Percentiles rank a stretch among this genome's conserved stretches.
phyloP scores from a whole-genome alignment of 495 filamentous ascomycete species.

The Physcia stellaris region DNA sequence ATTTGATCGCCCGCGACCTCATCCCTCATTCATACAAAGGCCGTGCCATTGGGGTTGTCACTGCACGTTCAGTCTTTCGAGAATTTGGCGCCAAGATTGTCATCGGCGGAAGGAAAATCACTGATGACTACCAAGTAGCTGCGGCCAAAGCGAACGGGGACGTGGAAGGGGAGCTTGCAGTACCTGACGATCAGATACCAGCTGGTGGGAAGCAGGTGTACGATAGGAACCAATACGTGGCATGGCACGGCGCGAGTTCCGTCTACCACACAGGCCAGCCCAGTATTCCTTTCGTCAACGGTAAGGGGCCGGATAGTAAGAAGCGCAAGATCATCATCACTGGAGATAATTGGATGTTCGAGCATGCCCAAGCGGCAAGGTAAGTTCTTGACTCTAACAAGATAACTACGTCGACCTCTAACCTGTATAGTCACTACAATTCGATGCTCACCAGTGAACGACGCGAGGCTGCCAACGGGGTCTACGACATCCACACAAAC shows the following conservation, averaged over 20 bases:
- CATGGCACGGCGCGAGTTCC: constrained; percentile 90
- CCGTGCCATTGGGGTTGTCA: constrained; percentile 92
- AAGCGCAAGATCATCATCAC: constrained; percentile 82
- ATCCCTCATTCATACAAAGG: constrained; percentile 98
- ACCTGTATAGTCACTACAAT: constrained; percentile 79
- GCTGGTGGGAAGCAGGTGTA: constrained; percentile 60
- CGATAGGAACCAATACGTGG: constrained; percentile 92
- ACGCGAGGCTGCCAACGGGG: constrained; percentile 52
- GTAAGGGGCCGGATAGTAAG: constrained; percentile 57
- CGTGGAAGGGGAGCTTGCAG: constrained; percentile 80
- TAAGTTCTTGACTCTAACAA: constrained; percentile 39
- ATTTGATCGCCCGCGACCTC: constrained; percentile 84
- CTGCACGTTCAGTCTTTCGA: constrained; percentile 88
- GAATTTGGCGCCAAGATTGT: constrained; percentile 93
- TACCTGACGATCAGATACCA: constrained; percentile 67
- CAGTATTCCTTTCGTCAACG: constrained; percentile 58
- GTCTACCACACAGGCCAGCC: constrained; percentile 82
- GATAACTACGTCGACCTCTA: no score
- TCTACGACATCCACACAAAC: constrained; percentile 93
- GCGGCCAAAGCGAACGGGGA: constrained; percentile 66
- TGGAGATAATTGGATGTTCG: constrained; percentile 92
- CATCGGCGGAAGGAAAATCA: constrained; percentile 71
- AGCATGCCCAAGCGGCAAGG: constrained; percentile 85
- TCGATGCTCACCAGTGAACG: constrained; percentile 47
- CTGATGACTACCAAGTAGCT: constrained; percentile 80